A percentile compares a stretch with the other conserved stretches of the same genome.
Conservation (phyloP, 2,329 filamentous ascomycete genomes). For the Leptoxyphium fumago region DNA sequence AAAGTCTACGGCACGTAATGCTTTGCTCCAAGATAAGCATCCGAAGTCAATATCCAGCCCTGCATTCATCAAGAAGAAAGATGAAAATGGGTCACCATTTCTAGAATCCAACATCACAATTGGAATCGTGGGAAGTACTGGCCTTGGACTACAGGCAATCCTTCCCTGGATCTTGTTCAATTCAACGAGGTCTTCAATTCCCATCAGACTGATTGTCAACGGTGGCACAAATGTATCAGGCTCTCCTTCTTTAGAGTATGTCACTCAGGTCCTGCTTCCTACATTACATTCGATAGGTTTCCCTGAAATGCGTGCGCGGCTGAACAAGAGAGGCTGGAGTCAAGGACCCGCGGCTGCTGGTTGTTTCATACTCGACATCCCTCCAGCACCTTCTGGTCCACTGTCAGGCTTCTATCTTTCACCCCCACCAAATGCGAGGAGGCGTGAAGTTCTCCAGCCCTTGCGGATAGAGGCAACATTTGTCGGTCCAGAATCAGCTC, state of each 20-base stretch:
- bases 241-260: slow-evolving; percentile 42
- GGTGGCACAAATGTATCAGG: slow-evolving; percentile 45
- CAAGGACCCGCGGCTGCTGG: slow-evolving; percentile 33
- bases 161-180: slow-evolving; percentile 42
- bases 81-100: slow-evolving; percentile 7
- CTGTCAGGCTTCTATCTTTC: slow-evolving; percentile 24
- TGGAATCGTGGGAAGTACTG: slow-evolving; percentile 38
- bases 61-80: slow-evolving; percentile 8
- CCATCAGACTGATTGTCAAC: slow-evolving; percentile 29
- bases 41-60: neutral
- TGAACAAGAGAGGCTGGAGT: slow-evolving; percentile 41
- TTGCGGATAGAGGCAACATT: slow-evolving; percentile 22
- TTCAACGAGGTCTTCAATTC: slow-evolving; percentile 5
- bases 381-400: slow-evolving; percentile 19
- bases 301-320: slow-evolving; percentile 26
- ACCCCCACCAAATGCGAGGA: slow-evolving; percentile 5
- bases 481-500: slow-evolving; percentile 21
- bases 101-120: slow-evolving; percentile 28
- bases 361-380: slow-evolving; percentile 33
- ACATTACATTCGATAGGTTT: slow-evolving; percentile 37
- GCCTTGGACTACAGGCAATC: slow-evolving; percentile 43
- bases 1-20: neutral
- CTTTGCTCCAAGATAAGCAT: neutral
- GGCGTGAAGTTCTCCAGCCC: slow-evolving; percentile 5
- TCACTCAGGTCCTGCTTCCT: slow-evolving; percentile 40